phyloP scores from a whole-genome alignment of 2,329 filamentous ascomycete genomes.

The Aspergillus neoniger region DNA sequence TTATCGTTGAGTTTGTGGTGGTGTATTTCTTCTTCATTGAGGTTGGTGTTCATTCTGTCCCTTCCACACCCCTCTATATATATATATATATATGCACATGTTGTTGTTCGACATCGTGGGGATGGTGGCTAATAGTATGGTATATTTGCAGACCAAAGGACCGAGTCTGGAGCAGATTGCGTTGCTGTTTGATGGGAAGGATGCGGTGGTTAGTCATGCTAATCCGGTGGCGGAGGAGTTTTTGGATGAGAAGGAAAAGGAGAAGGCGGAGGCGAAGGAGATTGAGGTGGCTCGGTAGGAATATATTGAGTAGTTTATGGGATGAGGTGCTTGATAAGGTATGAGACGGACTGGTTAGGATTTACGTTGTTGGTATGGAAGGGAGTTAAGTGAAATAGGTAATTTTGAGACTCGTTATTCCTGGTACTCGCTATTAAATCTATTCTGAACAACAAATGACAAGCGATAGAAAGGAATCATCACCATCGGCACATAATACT shows the following conservation, averaged over 20 bases:
- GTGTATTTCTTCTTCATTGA: slow-evolving; percentile 40
- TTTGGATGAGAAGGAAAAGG: neutral
- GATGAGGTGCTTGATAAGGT: neutral
- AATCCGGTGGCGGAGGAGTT: slow-evolving; percentile 4
- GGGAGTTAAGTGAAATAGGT: neutral
- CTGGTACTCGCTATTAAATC: slow-evolving; percentile 4
- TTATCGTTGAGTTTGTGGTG: slow-evolving; percentile 29
- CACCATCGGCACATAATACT: slow-evolving; percentile 20
- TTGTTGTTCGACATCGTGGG: too few species aligned
- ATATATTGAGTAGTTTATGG: neutral
- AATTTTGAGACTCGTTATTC: slow-evolving; percentile 3
- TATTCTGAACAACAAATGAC: neutral
- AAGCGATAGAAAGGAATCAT: slow-evolving; percentile 16
- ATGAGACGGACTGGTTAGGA: neutral
- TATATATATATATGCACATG: too few species aligned
- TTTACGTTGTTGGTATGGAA: neutral
- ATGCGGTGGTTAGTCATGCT: slow-evolving; percentile 11
- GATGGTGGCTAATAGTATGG: too few species aligned
- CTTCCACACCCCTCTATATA: neutral
- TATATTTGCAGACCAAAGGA: neutral
- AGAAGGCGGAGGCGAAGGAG: neutral
- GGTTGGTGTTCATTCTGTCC: slow-evolving; percentile 18
- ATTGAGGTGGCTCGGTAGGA: neutral
- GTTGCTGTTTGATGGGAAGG: slow-evolving; percentile 30
- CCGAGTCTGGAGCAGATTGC: slow-evolving; percentile 28